Base-by-base conservation (phyloP, 1,139 yeast species). In the Meyerozyma sp. region DNA sequence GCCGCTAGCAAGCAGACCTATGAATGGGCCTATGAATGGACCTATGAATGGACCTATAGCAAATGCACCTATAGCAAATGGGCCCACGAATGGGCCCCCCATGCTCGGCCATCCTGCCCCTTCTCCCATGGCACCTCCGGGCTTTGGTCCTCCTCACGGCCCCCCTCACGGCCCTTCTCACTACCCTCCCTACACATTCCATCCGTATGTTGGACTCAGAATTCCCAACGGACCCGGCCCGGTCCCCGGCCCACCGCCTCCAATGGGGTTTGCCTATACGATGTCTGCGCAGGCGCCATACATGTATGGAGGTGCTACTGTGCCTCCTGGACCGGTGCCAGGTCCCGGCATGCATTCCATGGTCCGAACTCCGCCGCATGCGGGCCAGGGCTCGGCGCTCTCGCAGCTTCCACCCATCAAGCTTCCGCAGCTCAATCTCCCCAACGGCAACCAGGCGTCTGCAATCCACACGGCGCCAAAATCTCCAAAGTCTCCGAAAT, bases 181-280 rank as follows among this genome's bases (percentile, higher is more conserved):
- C 47, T 70, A 63, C 46, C 75, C 75, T 2, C 72, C 73, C 2
- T 68, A 66, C 45, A 56, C 57, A 30, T 52, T 51, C 3, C 44
- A 36, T 23, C 39, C 39, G 4, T 36, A 23, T 11, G 67, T 68
- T 4, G 57, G 57, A 4, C 72, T 70, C 4, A 56, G 73, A 36
- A 53, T 69, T n/a, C 75, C 76, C 13, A 70, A 70, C 50, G 75
- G 75, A 0, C 76, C 77, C 0, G 75, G 75, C 1, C 75, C 75
- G 1, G 58, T 69, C 10, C 75, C 75, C 0, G 75, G 76, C 1
- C 77, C 75, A 3, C 73, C 73, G 1, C 72, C 73, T 32, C 62
- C 62, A 7, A 35, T 10, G 35, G 23, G 40, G 28, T 25, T 36
- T 36, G 21, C 42, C 42, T 27, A 27, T 7, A 36, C 38, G 16